Base-by-base conservation (phyloP, 2,329 filamentous ascomycete genomes). In the Ceratocystis diversiconidia region DNA sequence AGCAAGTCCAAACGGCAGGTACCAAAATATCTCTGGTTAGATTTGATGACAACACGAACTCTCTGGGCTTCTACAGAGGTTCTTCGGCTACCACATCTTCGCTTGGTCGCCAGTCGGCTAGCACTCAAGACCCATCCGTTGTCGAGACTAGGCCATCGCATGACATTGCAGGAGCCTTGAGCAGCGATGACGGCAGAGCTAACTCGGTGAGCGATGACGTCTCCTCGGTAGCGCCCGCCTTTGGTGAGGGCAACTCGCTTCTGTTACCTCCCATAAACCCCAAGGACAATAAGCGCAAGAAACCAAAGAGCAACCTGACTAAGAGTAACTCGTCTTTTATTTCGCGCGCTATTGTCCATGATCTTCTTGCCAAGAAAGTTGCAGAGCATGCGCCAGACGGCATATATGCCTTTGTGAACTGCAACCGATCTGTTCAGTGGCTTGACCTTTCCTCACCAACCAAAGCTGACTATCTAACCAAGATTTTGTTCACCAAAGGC, bases 271-370 rank as follows among this genome's bases (percentile, higher is more conserved):
- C 80, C 19, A 78, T 80, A 17, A 80, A 82, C 63, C 79, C 81
- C 36, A 90, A 90, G 72, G 89, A 92, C 71, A 81, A 83, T 50
- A 96, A 96, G 79, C 83, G 85, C 73, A 84, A 87, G 72, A 99
- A 99, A 75, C 94, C 94, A 1, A 99, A 97, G 80, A 97, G 92
- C 76, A 97, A 95, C 74, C 94, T 99, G 74, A 86, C 92, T 63
- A 99, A 99, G 79, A 97, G 91, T 77, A 97, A 96, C 75, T 99
- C 94, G 8, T 96, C 92, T 0, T 99, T 96, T 73, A 94, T 99
- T 36, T 96, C 92, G n/a, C 81, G 94, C 65, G 92, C 96, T 41
- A 96, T 97, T 69, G 86, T 91, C 17, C 89, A 96, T 72, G 94
- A 99, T 71, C 81, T 81, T 3, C 75, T 95, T 65, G 81, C 82